phyloP scores from a whole-genome alignment of 805 yeast genomes.

The Zygosaccharomyces pseudorouxii region DNA sequence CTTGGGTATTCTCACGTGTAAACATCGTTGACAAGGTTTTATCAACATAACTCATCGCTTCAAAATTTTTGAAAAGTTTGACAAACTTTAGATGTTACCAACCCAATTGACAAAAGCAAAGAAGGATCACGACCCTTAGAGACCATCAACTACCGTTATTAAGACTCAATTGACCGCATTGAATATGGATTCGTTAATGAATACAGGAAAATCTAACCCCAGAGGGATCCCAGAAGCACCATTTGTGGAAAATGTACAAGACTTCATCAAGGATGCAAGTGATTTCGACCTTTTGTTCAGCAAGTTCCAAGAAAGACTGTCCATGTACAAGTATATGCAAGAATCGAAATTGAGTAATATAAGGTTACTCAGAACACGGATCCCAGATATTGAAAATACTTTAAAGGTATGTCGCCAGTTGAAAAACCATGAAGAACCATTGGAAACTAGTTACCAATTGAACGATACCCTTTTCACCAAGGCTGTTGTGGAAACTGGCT shows the following conservation, averaged over 20 bases:
- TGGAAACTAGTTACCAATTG: slow-evolving; percentile 80
- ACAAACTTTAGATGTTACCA: neutral
- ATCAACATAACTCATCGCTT: neutral
- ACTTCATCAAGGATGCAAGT: slow-evolving; percentile 58
- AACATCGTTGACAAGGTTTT: neutral
- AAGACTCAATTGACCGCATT: neutral
- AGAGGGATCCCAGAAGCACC: slow-evolving; percentile 97
- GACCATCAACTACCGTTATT: neutral
- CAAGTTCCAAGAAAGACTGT: slow-evolving; percentile 79
- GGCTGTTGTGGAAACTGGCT: slow-evolving; percentile 62
- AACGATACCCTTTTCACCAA: slow-evolving; percentile 88
- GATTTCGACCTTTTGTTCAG: slow-evolving; percentile 68
- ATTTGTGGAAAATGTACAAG: slow-evolving; percentile 79
- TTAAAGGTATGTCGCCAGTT: slow-evolving; percentile 65
- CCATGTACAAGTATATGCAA: slow-evolving; percentile 88
- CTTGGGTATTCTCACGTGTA: neutral
- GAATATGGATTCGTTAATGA: slow-evolving; percentile 33
- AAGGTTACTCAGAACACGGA: slow-evolving; percentile 43
- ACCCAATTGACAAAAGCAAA: neutral
- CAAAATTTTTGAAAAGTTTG: slow-evolving; percentile 1
- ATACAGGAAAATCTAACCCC: slow-evolving; percentile 66
- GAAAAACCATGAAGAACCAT: slow-evolving; percentile 42
- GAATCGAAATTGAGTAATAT: slow-evolving; percentile 31
- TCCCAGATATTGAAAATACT: slow-evolving; percentile 92
- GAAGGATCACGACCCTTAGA: neutral